Evolutionary conservation across 2,329 filamentous ascomycete species (phyloP).

Genomic region (Orbilia quercus): DNA sequence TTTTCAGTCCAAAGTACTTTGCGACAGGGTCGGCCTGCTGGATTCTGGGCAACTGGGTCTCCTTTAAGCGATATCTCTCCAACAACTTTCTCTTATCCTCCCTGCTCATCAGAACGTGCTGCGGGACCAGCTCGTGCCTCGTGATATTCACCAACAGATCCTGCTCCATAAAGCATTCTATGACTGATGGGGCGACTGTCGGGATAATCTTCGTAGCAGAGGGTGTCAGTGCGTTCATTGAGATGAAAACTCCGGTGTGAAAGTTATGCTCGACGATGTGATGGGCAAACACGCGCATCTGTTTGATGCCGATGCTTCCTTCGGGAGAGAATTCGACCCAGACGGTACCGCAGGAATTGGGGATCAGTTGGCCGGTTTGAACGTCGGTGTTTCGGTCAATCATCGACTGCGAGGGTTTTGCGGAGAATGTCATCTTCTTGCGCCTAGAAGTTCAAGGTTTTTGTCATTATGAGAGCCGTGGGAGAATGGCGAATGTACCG

Average conservation of each 20-base stretch:
- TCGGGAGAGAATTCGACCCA: conserved; percentile 93
- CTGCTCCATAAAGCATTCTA: conserved; percentile 95
- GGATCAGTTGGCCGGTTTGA: conserved; percentile 71
- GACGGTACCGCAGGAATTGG: conserved; percentile 84
- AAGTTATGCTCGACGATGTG: conserved; percentile 82
- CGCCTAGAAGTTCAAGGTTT: conserved; percentile 71
- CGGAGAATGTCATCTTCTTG: conserved; percentile 85
- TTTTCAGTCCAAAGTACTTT: conserved; percentile 86
- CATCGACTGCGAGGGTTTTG: conserved; percentile 85
- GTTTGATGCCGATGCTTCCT: conserved; percentile 84
- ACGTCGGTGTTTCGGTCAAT: conserved; percentile 82
- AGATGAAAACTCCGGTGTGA: conserved; percentile 91
- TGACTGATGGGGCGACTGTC: conserved; percentile 79
- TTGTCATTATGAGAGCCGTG: not conserved
- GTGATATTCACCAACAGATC: conserved; percentile 98
- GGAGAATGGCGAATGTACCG: conserved; percentile 10
- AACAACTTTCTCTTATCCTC: conserved; percentile 90
- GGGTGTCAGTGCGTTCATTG: conserved; percentile 81
- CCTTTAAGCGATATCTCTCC: conserved; percentile 91
- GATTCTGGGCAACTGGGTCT: conserved; percentile 94
- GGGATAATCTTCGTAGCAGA: conserved; percentile 88
- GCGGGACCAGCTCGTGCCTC: conserved; percentile 94
- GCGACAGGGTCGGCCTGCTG: conserved; percentile 92
- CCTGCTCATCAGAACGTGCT: conserved; percentile 86
- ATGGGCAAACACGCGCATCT: conserved; percentile 89